Percentiles rank a stretch among this genome's conserved stretches.
These are phyloP conservation scores for Sugiyamaella japonica DNA, from an alignment of 1,139 yeast genomes.

Conservation along the genomic window DNA sequence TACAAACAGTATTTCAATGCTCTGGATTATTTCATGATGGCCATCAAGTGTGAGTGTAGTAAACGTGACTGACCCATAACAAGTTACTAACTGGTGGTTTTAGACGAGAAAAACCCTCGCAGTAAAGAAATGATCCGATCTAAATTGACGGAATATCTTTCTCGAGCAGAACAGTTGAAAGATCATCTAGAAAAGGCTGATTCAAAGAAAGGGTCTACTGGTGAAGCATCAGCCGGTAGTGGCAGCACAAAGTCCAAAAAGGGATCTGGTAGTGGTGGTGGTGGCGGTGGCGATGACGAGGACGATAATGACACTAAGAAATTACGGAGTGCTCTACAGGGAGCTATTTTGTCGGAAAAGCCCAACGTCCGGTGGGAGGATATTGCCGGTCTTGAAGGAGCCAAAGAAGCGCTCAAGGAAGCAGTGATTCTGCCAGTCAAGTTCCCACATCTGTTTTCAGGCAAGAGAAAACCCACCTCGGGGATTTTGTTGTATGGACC, in stretches of 20 bases:
- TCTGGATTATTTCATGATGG: slow-evolving; percentile 91
- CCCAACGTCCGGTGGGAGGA: slow-evolving; percentile 96
- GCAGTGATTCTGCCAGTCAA: slow-evolving; percentile 94
- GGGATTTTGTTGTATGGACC: slow-evolving; percentile 96
- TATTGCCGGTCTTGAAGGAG: slow-evolving; percentile 92
- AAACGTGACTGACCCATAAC: not conserved
- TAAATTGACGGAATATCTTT: slow-evolving; percentile 86
- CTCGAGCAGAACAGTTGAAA: slow-evolving; percentile 92
- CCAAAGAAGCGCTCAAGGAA: slow-evolving; percentile 95
- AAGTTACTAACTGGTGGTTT: slow-evolving; percentile 1
- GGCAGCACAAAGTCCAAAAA: slow-evolving; percentile 60
- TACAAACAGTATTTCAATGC: slow-evolving; percentile 92
- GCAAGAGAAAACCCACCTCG: slow-evolving; percentile 88
- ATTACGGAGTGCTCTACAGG: slow-evolving; percentile 85
- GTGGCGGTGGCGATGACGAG: slow-evolving; percentile 53
- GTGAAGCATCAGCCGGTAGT: slow-evolving; percentile 50
- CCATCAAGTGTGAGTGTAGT: slow-evolving; percentile 64
- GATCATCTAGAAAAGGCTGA: slow-evolving; percentile 76
- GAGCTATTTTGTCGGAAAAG: slow-evolving; percentile 86
- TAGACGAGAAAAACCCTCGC: slow-evolving; percentile 81
- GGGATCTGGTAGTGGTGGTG: slow-evolving; percentile 44
- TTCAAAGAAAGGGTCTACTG: slow-evolving; percentile 43
- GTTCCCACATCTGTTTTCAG: slow-evolving; percentile 92
- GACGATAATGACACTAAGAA: slow-evolving; percentile 86
- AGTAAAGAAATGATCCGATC: slow-evolving; percentile 86